Evolutionary conservation across 1,284 basidiomycete genomes (phyloP).

Genomic region (Inonotus obliquus): DNA sequence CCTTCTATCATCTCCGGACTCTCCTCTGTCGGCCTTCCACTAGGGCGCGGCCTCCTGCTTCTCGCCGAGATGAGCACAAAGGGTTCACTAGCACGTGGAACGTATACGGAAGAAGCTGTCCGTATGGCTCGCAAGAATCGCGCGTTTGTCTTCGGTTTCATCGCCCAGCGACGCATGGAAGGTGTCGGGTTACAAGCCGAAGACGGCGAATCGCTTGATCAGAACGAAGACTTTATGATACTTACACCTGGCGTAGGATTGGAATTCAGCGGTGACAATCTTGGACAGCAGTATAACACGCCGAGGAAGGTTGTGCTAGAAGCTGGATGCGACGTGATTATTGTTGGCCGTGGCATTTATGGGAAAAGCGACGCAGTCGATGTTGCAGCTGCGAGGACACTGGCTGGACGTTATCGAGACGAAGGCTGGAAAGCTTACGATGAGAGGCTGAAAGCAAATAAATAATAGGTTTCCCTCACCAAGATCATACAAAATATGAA

Average conservation of each 20-base stretch:
- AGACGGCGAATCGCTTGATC: constrained; percentile 28
- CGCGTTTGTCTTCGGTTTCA: constrained; percentile 94
- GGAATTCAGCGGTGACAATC: constrained; percentile 75
- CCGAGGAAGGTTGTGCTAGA: constrained; percentile 82
- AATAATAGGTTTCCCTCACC: not conserved
- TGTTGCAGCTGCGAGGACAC: constrained; percentile 55
- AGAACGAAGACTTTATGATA: constrained; percentile 79
- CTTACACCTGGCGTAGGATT: constrained; percentile 93
- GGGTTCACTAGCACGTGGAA: constrained; percentile 80
- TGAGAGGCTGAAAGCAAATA: constrained; percentile 4
- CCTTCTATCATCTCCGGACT: constrained; percentile 91
- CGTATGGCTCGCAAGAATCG: constrained; percentile 77
- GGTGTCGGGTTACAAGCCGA: constrained; percentile 41
- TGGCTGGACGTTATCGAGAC: constrained; percentile 79
- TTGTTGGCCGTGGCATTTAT: constrained; percentile 95
- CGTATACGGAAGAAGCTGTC: constrained; percentile 85
- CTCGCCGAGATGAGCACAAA: constrained; percentile 96
- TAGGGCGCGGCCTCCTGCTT: constrained; percentile 84
- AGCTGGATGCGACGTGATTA: constrained; percentile 95
- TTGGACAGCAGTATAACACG: constrained; percentile 97
- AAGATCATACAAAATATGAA: too few relatives aligned
- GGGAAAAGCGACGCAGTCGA: constrained; percentile 62
- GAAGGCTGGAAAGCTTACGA: constrained; percentile 92
- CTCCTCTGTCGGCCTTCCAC: constrained; percentile 77
- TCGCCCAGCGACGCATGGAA: constrained; percentile 85